Evolutionary conservation across 2,329 filamentous ascomycete genomes (phyloP).

Genomic region (Didymella exigua): DNA sequence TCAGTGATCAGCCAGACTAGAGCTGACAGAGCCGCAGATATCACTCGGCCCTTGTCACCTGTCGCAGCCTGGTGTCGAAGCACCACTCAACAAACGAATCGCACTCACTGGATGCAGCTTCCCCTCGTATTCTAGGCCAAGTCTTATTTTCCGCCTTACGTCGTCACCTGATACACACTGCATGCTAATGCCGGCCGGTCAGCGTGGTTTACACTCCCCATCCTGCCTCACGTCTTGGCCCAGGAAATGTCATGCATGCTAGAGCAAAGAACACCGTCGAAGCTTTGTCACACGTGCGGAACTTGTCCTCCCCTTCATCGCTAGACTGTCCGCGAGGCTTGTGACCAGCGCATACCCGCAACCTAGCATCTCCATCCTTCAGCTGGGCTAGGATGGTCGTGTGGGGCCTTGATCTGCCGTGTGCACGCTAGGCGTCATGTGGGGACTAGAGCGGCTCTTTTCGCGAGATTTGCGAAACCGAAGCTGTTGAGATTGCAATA

Average conservation of each 20-base stretch:
- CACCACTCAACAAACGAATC: constrained; percentile 16
- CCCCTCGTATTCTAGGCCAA: constrained; percentile 27
- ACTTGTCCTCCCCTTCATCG: constrained; percentile 7
- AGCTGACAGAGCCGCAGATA: constrained; percentile 43
- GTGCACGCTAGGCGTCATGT: constrained; percentile 1
- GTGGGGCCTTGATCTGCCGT: constrained; percentile 15
- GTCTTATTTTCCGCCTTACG: constrained; percentile 20
- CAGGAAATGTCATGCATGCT: constrained; percentile 20
- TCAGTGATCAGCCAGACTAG: constrained; percentile 8
- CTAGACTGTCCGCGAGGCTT: not conserved
- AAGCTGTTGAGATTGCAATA: constrained; percentile 3
- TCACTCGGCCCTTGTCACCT: constrained; percentile 24
- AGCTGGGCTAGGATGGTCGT: constrained; percentile 1
- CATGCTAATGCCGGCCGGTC: constrained; percentile 29
- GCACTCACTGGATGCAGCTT: constrained; percentile 24
- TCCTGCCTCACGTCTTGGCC: constrained; percentile 27
- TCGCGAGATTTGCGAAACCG: constrained; percentile 7
- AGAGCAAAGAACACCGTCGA: constrained; percentile 28
- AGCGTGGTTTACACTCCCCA: constrained; percentile 29
- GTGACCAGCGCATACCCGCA: constrained; percentile 11
- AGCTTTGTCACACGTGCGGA: constrained; percentile 36
- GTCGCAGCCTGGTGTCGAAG: constrained; percentile 9
- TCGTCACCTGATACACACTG: constrained; percentile 32
- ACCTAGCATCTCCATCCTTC: constrained; percentile 1
- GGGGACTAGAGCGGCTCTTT: not conserved